A percentile compares a stretch with the other conserved stretches of the same genome.
Evolutionary conservation across 2,329 filamentous ascomycete species (phyloP).

Genomic region (Stagonosporopsis cucurbitacearum): DNA sequence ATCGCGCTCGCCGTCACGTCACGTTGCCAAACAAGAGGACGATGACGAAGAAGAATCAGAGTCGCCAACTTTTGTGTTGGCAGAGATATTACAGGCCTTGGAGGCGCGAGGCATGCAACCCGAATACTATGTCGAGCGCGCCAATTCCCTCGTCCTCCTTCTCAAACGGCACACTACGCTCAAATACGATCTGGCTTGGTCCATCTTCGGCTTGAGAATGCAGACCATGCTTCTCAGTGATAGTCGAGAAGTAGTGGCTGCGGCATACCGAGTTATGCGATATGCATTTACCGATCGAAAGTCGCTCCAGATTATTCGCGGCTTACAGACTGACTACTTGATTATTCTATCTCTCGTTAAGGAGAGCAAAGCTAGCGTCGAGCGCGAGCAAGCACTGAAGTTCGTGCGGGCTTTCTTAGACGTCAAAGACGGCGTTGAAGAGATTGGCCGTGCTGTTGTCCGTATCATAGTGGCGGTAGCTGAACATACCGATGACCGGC

Average conservation of each 20-base stretch:
- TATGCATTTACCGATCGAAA: conserved; percentile 92
- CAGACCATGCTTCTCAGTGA: conserved; percentile 96
- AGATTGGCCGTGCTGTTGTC: conserved; percentile 85
- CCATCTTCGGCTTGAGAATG: conserved; percentile 89
- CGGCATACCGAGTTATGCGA: conserved; percentile 89
- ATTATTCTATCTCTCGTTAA: conserved; percentile 93
- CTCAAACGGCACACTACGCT: conserved; percentile 91
- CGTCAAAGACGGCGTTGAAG: conserved; percentile 87
- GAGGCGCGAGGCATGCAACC: conserved; percentile 86
- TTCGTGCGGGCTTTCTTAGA: conserved; percentile 95
- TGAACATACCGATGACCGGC: conserved; percentile 81
- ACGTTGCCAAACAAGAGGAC: conserved; percentile 61
- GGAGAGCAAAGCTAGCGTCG: conserved; percentile 94
- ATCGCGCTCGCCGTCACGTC: conserved; percentile 58
- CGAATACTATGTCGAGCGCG: conserved; percentile 93
- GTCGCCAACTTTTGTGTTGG: conserved; percentile 88
- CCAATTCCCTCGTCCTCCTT: conserved; percentile 93
- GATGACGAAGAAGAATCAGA: conserved; percentile 71
- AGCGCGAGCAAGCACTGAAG: conserved; percentile 95
- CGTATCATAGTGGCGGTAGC: conserved; percentile 90
- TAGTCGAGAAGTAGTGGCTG: conserved; percentile 92
- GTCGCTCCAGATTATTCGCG: conserved; percentile 86
- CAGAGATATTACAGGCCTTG: conserved; percentile 87
- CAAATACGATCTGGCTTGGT: conserved; percentile 97
- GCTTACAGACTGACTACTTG: conserved; percentile 87